Base-by-base conservation (phyloP, 441 rosid genomes). In the Erodium trifolium region DNA sequence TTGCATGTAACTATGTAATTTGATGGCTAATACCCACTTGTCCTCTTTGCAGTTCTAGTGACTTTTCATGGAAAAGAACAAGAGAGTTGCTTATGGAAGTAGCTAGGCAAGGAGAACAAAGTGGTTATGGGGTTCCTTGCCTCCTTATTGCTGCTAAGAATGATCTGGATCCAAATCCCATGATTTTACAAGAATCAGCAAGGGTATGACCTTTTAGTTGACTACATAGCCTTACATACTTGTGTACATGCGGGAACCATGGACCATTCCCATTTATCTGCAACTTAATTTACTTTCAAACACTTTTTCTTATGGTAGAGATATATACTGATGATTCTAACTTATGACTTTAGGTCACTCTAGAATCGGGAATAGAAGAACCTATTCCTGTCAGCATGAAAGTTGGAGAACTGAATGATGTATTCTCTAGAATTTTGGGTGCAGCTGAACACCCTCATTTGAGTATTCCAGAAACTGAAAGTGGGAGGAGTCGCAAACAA, bases 111-210 rank as follows among this genome's bases (percentile, higher is more conserved):
- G 94, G 91, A 55, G 91, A 88, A 76, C 73, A 80, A 60, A 85
- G 78, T 23, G 84, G 89, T 57, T 71, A 80, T 62, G 87, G 81
- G 68, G 85, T 78, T 63, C 94, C 94, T 5, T 88, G 91, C 78
- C 83, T 86, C 43, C 85, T 88, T 57, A 77, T 88, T 65, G 89
- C 94, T 0, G 88, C 94, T 2, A 88, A 88, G 77, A 91, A 86
- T 79, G 94, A 88, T 79, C 74, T 86, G 72, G 84, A 81, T 72
- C 81, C 94, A 39, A 78, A 77, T 80, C 82, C 83, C 51, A 82
- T 85, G 84, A 77, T 87, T 47, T 83, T 83, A 68, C 88, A 83
- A 71, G 86, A 85, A 73, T 79, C 91, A 64, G 87, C 88, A 64
- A 79, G 85, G 84, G 94, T 86, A 79, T n/a, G 39, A 63, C 35